Evolutionary conservation across 306 rosid species (phyloP), one percentile per base, ranked within the genome.

Genomic region (Clitoria ternatea): DNA sequence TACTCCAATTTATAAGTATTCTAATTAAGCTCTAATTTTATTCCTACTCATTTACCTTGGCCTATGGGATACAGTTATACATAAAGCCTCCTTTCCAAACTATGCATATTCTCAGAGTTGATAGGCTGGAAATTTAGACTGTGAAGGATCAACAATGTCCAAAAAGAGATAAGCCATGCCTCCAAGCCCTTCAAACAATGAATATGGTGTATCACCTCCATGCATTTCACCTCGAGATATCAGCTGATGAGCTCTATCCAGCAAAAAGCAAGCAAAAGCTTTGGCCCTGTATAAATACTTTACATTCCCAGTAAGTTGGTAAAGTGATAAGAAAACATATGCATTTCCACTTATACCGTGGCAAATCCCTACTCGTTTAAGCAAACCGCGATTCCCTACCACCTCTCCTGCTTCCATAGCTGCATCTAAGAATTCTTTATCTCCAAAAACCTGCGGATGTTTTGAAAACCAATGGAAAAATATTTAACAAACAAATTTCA

Each of bases 321-420:
- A 86, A 64, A 89, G 87, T 14, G 90, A 80, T 43, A 89, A 81
- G 72, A 86, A 84, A 23, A 86, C 81, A 23, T 82, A 84, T 4
- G 92, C 85, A 74, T 86, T 89, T 56, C 96, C 96, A 65, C 92
- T 89, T 4, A 89, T 84, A n/a, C 96, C 88, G 42, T 86, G 92
- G 76, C 92, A 86, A 37, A 86, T 80, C 32, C 92, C 90, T 22
- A 86, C 85, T 67, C 85, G 78, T 77, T 72, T 89, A 11, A 89
- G 90, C 60, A 89, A 48, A 26, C 96, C 88, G 1, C 88, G 81
- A 18, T 77, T 73, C 89, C 92, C 84, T 12, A 86, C 91, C 17
- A 81, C 78, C 82, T 79, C 90, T 14, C 85, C 86, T n/a, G 96
- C 89, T 53, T 89, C 85, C 32, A 22, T 33, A 62, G 96, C 90